Base-by-base conservation (phyloP, 257 asterid species). In the Leptodermis oblonga region DNA sequence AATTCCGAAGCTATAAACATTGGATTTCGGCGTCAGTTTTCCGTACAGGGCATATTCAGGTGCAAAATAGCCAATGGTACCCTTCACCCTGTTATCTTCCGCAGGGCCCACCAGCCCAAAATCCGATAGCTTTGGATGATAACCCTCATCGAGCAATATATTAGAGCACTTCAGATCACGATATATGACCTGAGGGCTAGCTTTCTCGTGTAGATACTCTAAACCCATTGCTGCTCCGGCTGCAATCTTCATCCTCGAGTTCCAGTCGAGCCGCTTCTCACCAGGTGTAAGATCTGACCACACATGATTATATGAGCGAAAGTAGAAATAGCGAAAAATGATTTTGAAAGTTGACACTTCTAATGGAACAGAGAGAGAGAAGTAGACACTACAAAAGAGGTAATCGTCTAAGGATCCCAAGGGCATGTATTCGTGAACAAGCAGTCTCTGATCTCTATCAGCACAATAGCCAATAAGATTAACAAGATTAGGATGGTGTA, bases 31-130 rank as follows among this genome's bases (percentile, higher is more conserved):
- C 53, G 96, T 89, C 73, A 94, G 77, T 70, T 91, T 97, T 67
- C 97, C 99, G 0, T 97, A 89, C 96, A 86, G 85, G 18, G 99
- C 97, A 77, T 94, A 94, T 76, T 94, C 99, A 1, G 99, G 99
- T 7, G 99, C 99, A 59, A 97, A 94, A 68, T 91, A 94, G 52
- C 99, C 97, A 5, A 87, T 91, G 1, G 99, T 94, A 13, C 99
- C 99, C 99, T 91, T 94, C 42, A 94, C 96, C 74, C 99, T 73
- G 0, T 97, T 86, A 77, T 89, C 97, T 63, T 97, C 99, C 56
- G 86, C 92, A 1, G 99, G 99, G 11, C 97, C 96, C 1, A 91
- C 99, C 85, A 94, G 80, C 28, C 99, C 99, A 52, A 91, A 94
- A 79, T 94, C 99, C 15, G 99, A 91, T 14, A 94, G 85, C 85